Percentiles rank a stretch among this genome's conserved stretches.
Evolutionary conservation across 2,329 filamentous ascomycete genomes (phyloP).

Genomic region (Diatrype stigma): DNA sequence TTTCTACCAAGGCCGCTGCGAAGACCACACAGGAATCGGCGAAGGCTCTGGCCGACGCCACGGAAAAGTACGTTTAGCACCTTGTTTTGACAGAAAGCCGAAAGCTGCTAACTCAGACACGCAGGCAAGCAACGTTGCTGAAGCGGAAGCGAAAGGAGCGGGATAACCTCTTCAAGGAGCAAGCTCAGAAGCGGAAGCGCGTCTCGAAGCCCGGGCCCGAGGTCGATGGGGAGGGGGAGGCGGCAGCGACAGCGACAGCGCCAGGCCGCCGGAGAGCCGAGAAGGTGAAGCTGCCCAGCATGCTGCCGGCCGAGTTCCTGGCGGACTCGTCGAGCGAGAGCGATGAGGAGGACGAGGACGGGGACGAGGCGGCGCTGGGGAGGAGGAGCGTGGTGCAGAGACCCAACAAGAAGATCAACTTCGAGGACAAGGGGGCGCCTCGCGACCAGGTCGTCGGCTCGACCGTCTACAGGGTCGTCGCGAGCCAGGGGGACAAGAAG

Average conservation of each 20-base stretch:
- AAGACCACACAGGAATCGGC: slow-evolving; percentile 41
- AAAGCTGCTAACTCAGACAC: neutral
- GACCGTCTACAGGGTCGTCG: slow-evolving; percentile 50
- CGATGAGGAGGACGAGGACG: slow-evolving; percentile 15
- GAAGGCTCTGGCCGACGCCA: slow-evolving; percentile 44
- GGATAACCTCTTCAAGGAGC: slow-evolving; percentile 50
- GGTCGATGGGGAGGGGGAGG: slow-evolving; percentile 12
- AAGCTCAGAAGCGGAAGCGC: slow-evolving; percentile 47
- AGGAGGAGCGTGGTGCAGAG: slow-evolving; percentile 19
- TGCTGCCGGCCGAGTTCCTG: slow-evolving; percentile 52
- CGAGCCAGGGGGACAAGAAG: slow-evolving; percentile 38
- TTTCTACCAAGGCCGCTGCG: slow-evolving; percentile 49
- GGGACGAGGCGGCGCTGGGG: slow-evolving; percentile 17
- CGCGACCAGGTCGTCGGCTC: slow-evolving; percentile 47
- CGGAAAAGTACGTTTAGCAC: slow-evolving; percentile 42
- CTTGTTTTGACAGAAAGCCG: slow-evolving; percentile 27
- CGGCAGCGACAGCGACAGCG: slow-evolving; percentile 13
- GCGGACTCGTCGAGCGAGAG: slow-evolving; percentile 39
- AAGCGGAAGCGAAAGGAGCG: slow-evolving; percentile 55
- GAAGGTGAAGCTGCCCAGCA: slow-evolving; percentile 36
- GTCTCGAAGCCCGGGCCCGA: slow-evolving; percentile 13
- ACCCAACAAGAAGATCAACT: slow-evolving; percentile 42
- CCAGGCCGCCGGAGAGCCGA: slow-evolving; percentile 25
- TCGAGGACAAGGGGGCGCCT: slow-evolving; percentile 36
- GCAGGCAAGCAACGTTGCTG: slow-evolving; percentile 39